Percentiles rank a stretch among this genome's conserved stretches.
phyloP scores from a whole-genome alignment of 768 basidiomycete genomes.

The Hygrocybe punicea region DNA sequence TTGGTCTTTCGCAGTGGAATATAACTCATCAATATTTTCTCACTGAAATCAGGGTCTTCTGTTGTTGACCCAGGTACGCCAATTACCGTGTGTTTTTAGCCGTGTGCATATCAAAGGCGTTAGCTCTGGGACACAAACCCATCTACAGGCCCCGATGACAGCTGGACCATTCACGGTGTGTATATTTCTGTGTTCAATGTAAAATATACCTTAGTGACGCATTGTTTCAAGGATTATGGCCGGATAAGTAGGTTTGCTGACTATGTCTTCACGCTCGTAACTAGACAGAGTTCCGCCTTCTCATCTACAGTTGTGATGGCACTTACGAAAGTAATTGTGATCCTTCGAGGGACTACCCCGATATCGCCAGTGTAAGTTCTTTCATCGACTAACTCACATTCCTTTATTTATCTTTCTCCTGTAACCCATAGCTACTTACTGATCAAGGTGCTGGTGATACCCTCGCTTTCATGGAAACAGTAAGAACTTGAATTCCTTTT shows the following conservation, averaged over 20 bases:
- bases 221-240: constrained; percentile 47
- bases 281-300: background rate
- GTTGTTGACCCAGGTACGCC: constrained; percentile 19
- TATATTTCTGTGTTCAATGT: background rate
- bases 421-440: constrained; percentile 45
- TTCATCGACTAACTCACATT: background rate
- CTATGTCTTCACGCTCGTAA: background rate
- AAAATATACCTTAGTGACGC: constrained; percentile 3
- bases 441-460: constrained; percentile 58
- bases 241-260: constrained; percentile 42
- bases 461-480: constrained; percentile 54
- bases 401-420: background rate
- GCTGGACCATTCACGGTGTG: constrained; percentile 60
- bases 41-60: constrained; percentile 15
- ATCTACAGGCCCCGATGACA: constrained; percentile 46
- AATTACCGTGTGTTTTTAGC: background rate
- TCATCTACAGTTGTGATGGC: constrained; percentile 43
- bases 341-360: constrained; percentile 42
- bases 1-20: background rate
- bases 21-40: background rate
- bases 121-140: constrained; percentile 59
- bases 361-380: constrained; percentile 39
- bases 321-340: constrained; percentile 46
- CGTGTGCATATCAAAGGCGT: background rate
- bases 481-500: constrained; percentile 9